Conservation (phyloP, 2,329 filamentous ascomycete species). For the Metarhizium anisopliae region DNA sequence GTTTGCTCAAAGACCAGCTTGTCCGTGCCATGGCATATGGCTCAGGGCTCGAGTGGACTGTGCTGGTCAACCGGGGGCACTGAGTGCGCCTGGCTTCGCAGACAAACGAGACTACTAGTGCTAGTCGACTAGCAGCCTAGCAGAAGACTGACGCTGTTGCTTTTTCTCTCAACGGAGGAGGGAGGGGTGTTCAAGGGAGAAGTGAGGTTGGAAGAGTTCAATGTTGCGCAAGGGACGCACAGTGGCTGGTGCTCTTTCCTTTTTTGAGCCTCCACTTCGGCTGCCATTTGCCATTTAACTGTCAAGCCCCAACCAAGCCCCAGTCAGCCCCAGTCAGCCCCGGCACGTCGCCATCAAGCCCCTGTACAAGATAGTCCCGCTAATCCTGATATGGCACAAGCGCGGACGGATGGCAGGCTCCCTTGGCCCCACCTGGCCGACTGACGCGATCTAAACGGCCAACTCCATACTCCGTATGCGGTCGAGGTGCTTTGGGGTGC, state of each 20-base stretch:
- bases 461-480: neutral
- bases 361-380: neutral
- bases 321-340: neutral
- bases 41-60: neutral
- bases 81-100: neutral
- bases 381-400: neutral
- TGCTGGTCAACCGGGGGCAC: neutral
- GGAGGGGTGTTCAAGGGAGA: slow-evolving; percentile 1
- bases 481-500: neutral
- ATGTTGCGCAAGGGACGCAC: slow-evolving; percentile 9
- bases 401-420: neutral
- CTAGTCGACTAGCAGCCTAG: neutral
- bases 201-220: slow-evolving; percentile 1
- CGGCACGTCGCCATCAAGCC: neutral
- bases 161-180: neutral
- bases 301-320: neutral
- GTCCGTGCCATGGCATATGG: neutral
- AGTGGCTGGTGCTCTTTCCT: slow-evolving; percentile 6
- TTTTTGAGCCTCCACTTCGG: slow-evolving; percentile 6
- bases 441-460: neutral
- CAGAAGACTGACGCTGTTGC: neutral
- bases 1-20: neutral
- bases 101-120: neutral
- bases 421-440: neutral
- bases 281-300: neutral